These are phyloP conservation scores for Symbiodinium pilosum DNA, from an alignment of 73 alveolate species.

Conservation along the genomic window DNA sequence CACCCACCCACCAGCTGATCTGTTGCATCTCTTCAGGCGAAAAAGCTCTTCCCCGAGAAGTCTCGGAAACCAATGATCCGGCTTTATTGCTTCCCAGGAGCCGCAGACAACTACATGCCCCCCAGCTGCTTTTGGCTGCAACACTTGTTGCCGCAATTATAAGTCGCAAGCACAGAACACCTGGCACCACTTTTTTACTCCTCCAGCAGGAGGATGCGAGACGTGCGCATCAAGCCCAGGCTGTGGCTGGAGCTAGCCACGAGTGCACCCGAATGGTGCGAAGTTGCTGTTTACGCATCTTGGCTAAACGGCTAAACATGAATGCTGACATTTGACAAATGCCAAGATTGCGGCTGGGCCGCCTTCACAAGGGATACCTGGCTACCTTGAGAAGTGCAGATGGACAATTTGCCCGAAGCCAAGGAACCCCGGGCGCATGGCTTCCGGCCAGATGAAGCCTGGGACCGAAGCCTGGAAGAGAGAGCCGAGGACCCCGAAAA, in stretches of 20 bases:
- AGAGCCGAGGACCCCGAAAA: slow-evolving; percentile 48
- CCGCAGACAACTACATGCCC: slow-evolving; percentile 84
- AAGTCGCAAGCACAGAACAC: too few species aligned
- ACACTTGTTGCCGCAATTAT: neutral
- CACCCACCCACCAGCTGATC: too few species aligned
- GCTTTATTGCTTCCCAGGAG: slow-evolving; percentile 85
- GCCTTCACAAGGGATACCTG: neutral
- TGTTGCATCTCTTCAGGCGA: too few species aligned
- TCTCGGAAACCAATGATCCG: slow-evolving; percentile 90
- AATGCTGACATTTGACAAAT: too few species aligned
- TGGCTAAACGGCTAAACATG: neutral
- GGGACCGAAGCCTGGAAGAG: slow-evolving; percentile 81
- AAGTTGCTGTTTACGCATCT: slow-evolving; percentile 27
- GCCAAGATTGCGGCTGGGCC: neutral
- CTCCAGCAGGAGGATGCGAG: neutral
- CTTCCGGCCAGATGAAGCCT: slow-evolving; percentile 60
- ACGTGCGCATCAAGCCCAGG: too few species aligned
- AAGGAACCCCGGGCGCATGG: slow-evolving; percentile 90
- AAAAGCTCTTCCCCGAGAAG: slow-evolving; percentile 72
- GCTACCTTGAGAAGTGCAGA: neutral
- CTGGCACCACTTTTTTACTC: neutral
- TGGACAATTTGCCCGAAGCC: neutral
- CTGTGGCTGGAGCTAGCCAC: slow-evolving; percentile 87
- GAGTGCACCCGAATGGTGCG: slow-evolving; percentile 77
- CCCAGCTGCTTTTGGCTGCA: neutral